These are phyloP conservation scores for Punctularia strigosozonata DNA, from an alignment of 768 basidiomycete genomes.

Conservation along the genomic window DNA sequence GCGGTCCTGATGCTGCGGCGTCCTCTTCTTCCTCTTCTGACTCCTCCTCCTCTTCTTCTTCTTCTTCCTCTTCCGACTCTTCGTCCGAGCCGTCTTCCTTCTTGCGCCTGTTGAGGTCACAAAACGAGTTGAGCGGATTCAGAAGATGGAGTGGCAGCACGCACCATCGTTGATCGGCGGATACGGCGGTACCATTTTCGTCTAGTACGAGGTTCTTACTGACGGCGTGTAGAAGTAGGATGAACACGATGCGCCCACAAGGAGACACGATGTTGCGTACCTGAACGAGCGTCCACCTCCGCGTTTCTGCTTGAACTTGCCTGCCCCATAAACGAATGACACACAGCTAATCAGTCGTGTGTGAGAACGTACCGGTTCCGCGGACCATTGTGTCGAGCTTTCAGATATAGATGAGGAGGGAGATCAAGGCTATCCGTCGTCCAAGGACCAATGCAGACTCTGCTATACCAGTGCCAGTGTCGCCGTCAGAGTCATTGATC, in stretches of 20 bases:
- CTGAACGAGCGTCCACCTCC: constrained; percentile 32
- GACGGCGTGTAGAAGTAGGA: constrained; percentile 8
- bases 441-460: no score
- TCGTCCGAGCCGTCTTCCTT: constrained; percentile 27
- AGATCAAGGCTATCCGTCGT: no score
- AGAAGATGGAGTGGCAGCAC: neutral
- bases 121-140: constrained; percentile 2
- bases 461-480: no score
- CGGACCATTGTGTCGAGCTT: constrained; percentile 2
- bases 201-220: constrained; percentile 12
- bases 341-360: neutral
- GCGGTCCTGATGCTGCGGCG: constrained; percentile 16
- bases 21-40: constrained; percentile 26
- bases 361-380: constrained; percentile 1
- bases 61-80: constrained; percentile 28
- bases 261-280: constrained; percentile 4
- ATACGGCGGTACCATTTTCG: constrained; percentile 16
- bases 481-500: no score
- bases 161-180: constrained; percentile 11
- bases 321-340: constrained; percentile 5
- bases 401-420: no score
- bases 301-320: constrained; percentile 30
- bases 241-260: constrained; percentile 3
- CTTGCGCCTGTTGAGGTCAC: constrained; percentile 7
- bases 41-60: constrained; percentile 33